A percentile compares a stretch with the other conserved stretches of the same genome.
Evolutionary conservation across 192 early-diverging fungal species (phyloP).

Genomic region (Coemansia sp.): DNA sequence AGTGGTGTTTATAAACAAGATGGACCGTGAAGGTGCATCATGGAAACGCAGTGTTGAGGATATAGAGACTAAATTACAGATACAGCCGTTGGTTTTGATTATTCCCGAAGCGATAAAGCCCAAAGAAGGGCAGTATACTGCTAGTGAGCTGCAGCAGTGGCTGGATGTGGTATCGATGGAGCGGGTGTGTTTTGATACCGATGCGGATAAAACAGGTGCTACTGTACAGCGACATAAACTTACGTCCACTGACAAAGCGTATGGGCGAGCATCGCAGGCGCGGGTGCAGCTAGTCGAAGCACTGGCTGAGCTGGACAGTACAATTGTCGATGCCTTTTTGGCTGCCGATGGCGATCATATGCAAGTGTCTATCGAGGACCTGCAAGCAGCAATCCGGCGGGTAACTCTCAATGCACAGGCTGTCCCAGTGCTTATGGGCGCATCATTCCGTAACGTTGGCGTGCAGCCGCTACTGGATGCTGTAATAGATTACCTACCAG

Average conservation of each 20-base stretch:
- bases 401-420: constrained; percentile 65
- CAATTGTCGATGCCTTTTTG: constrained; percentile 82
- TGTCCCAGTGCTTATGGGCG: constrained; percentile 86
- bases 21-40: constrained; percentile 81
- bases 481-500: constrained; percentile 79
- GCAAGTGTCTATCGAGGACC: constrained; percentile 58
- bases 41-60: constrained; percentile 39
- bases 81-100: constrained; percentile 69
- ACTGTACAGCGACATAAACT: constrained; percentile 16
- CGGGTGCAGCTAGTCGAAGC: constrained; percentile 75
- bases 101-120: constrained; percentile 54
- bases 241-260: constrained; percentile 22
- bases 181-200: constrained; percentile 17
- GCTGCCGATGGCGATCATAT: constrained; percentile 71
- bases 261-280: constrained; percentile 54
- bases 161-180: constrained; percentile 76
- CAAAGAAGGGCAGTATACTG: background rate
- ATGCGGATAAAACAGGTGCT: constrained; percentile 18
- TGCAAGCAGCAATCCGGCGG: constrained; percentile 68
- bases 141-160: constrained; percentile 57
- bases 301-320: constrained; percentile 78
- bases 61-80: constrained; percentile 58
- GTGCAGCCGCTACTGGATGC: constrained; percentile 93
- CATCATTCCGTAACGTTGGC: constrained; percentile 84
- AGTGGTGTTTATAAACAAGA: constrained; percentile 92